phyloP scores from a whole-genome alignment of 1,284 basidiomycete species.

The Erythrobasidium hasegawianum region DNA sequence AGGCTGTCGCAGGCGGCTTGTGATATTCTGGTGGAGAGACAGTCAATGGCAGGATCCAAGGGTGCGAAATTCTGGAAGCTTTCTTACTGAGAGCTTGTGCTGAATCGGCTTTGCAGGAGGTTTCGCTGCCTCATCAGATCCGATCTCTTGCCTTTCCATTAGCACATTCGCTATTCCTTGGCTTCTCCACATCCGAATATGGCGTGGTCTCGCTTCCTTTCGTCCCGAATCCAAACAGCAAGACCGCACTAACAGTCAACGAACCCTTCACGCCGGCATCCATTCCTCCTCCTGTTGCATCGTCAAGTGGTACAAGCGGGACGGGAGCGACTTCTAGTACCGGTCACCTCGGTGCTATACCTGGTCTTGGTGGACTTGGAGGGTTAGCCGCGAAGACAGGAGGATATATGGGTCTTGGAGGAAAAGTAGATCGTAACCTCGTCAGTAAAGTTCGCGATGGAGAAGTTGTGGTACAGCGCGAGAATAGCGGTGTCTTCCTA shows the following conservation, averaged over 20 bases:
- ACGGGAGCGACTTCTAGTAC: background rate
- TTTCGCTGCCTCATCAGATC: constrained; percentile 64
- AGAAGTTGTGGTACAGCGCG: constrained; percentile 71
- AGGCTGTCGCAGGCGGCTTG: constrained; percentile 77
- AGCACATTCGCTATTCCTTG: constrained; percentile 64
- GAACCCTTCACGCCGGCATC: constrained; percentile 38
- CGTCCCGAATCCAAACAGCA: background rate
- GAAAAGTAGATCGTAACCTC: constrained; percentile 57
- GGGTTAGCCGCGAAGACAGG: constrained; percentile 56
- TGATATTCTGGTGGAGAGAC: constrained; percentile 82
- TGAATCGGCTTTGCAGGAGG: constrained; percentile 59
- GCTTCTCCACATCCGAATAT: constrained; percentile 69
- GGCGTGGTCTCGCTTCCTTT: constrained; percentile 63
- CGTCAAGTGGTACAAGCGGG: constrained; percentile 7
- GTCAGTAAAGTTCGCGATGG: constrained; percentile 61
- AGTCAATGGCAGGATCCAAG: constrained; percentile 71
- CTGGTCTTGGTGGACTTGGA: constrained; percentile 34
- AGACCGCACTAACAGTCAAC: constrained; percentile 24
- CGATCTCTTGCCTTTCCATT: constrained; percentile 50
- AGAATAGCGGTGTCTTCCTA: constrained; percentile 67
- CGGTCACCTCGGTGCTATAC: constrained; percentile 18
- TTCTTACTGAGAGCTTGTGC: constrained; percentile 34
- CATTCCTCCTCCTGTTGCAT: constrained; percentile 3
- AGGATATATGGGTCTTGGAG: constrained; percentile 80
- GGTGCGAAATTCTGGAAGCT: constrained; percentile 54